Conservation (phyloP, 2,329 filamentous ascomycete species). For the Fusarium penzigii region DNA sequence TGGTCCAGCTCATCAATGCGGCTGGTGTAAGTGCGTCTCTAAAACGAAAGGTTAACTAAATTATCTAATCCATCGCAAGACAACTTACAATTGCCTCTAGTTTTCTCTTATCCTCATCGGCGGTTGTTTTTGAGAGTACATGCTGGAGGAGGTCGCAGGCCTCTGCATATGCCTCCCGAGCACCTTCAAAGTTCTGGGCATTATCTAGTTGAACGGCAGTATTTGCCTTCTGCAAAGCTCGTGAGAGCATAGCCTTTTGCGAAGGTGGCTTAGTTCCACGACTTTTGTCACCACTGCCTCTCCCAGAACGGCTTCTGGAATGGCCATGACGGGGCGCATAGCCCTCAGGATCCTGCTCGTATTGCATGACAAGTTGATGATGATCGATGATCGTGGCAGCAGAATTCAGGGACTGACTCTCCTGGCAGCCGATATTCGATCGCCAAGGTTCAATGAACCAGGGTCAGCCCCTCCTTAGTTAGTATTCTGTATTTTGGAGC, state of each 20-base stretch:
- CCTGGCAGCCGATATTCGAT: slow-evolving; percentile 25
- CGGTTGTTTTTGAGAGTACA: slow-evolving; percentile 81
- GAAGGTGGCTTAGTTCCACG: slow-evolving; percentile 55
- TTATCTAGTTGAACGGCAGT: slow-evolving; percentile 95
- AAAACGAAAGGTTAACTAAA: slow-evolving; percentile 6
- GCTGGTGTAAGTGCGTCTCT: slow-evolving; percentile 88
- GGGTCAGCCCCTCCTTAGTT: slow-evolving; percentile 28
- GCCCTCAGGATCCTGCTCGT: slow-evolving; percentile 33
- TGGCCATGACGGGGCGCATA: slow-evolving; percentile 31
- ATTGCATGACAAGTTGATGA: slow-evolving; percentile 29
- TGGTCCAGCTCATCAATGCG: slow-evolving; percentile 85
- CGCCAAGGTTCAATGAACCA: slow-evolving; percentile 26
- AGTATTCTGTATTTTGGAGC: slow-evolving; percentile 17
- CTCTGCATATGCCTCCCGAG: slow-evolving; percentile 86
- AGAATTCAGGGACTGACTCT: slow-evolving; percentile 31
- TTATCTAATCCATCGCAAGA: not conserved
- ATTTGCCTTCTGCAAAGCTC: slow-evolving; percentile 91
- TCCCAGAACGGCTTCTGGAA: slow-evolving; percentile 35
- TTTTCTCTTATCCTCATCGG: slow-evolving; percentile 85
- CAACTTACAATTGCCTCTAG: slow-evolving; percentile 81
- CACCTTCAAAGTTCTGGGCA: slow-evolving; percentile 90
- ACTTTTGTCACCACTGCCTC: slow-evolving; percentile 35
- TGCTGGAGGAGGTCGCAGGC: slow-evolving; percentile 86
- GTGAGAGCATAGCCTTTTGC: slow-evolving; percentile 96
- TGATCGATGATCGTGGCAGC: slow-evolving; percentile 9